Evolutionary conservation across 1,139 yeast species (phyloP), one percentile per base, ranked within the genome.

Genomic region (Suhomyces taliae): DNA sequence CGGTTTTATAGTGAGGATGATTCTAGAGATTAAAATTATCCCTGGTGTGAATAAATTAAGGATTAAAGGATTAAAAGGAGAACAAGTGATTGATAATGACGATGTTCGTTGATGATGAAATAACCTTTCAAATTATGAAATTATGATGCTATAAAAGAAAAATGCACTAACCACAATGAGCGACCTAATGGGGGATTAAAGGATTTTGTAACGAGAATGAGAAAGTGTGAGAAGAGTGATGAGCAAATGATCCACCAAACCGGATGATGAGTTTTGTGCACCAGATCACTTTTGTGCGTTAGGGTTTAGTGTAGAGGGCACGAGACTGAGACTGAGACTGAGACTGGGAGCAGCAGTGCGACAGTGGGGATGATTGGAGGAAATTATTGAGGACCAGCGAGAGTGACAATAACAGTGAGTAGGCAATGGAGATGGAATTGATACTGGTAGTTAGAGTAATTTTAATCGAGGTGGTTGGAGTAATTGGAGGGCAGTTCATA

Each of bases 171-270:
- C 9, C 9, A 29, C 32, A 29, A 29, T 7, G 32, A 11, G 9
- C 32, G 32, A 29, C n/a, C 11, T 7, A 29, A 29, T 29, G 9
- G 32, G 32, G n/a, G 32, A 29, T 9, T 29, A 29, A 29, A 19
- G 32, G 11, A 3, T 9, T 29, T 29, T 29, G 32, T 29, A 29
- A 29, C 32, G 11, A 29, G 32, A 6, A 29, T 29, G 32, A 29
- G 32, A 6, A 19, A 19, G 24, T 19, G 24, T 19, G 24, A 19
- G 24, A 19, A 29, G n/a, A 39, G 46, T 39, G 46, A 44, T 44
- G 46, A 44, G 46, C 46, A 44, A 43, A 38, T 38, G 45, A 43
- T 43, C 40, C 40, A 38, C 39, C 32, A 39, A 37, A 41, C 38
- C 31, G 43, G 36, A 44, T 39, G 24, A 19, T 19, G 24, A 44